These are phyloP conservation scores for Hypoxylon fragiforme DNA, from an alignment of 495 filamentous ascomycete genomes.

Conservation along the genomic window DNA sequence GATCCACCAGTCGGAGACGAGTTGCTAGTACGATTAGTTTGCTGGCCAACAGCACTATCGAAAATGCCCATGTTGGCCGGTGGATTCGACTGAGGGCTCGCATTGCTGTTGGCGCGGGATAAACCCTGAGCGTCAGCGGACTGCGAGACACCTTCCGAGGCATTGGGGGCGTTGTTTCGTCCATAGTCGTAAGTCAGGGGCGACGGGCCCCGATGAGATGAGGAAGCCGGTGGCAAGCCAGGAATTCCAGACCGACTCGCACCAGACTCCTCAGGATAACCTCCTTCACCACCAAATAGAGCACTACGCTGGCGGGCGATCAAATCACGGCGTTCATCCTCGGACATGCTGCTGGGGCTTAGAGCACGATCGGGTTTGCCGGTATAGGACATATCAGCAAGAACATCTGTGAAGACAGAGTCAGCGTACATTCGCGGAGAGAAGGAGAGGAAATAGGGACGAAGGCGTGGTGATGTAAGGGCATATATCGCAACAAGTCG, in stretches of 20 bases:
- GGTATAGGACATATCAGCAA: constrained; percentile 76
- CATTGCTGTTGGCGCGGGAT: constrained; percentile 84
- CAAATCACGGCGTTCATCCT: constrained; percentile 94
- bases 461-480: constrained; percentile 29
- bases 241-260: constrained; percentile 54
- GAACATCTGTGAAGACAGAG: constrained; percentile 64
- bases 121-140: constrained; percentile 60
- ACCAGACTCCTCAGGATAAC: constrained; percentile 65
- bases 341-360: constrained; percentile 86
- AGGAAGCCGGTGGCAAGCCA: constrained; percentile 56
- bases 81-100: constrained; percentile 72
- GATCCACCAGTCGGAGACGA: constrained; percentile 85
- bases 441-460: constrained; percentile 1
- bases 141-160: constrained; percentile 48
- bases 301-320: constrained; percentile 93
- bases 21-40: constrained; percentile 81
- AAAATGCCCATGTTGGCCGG: constrained; percentile 67
- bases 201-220: constrained; percentile 59
- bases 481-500: constrained; percentile 33
- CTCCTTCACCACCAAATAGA: constrained; percentile 81
- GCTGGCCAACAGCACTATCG: constrained; percentile 66
- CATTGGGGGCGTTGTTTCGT: constrained; percentile 45
- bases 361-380: constrained; percentile 86
- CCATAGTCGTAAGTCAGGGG: constrained; percentile 54
- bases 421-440: constrained; percentile 40